Base-by-base conservation (phyloP, 1,139 yeast genomes). In the Candida sojae region DNA sequence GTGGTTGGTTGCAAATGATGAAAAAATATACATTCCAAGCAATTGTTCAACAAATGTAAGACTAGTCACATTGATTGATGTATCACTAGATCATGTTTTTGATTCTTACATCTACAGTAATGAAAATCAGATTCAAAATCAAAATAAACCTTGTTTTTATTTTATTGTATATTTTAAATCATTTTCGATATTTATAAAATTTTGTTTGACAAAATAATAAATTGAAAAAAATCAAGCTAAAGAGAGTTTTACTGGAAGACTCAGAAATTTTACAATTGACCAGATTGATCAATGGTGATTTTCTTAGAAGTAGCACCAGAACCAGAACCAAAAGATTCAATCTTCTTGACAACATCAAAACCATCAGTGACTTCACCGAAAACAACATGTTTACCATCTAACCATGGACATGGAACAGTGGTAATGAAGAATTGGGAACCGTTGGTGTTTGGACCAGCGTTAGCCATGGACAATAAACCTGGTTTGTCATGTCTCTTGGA, bases 401-500 rank as follows among this genome's bases (percentile, higher is more conserved):
- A 86, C 97, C 98, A 92, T 61, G 97, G 88, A 73, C 88, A 80
- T 65, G 91, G 83, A 53, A 92, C 97, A 56, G 98, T 92, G 82
- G 99, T 93, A 77, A 93, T 84, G 84, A 93, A 93, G 82, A 93
- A 93, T 80, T 93, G 99, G 53, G 98, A 92, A 60, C 99, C 99
- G 81, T 93, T 93, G 84, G 98, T 92, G 92, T 92, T 90, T 76
- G 97, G 97, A 70, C 99, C 99, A 63, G 98, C 97, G 69, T 93
- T 93, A 73, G 99, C 99, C 99, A 93, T 93, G 63, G 97, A 89
- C 71, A 93, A 83, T 66, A 92, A 82, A 78, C 97, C 97, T 64
- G 97, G 97, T 75, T 80, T 86, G 77, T 80, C 82, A 84, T 92
- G 98, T 70, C 69, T 86, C 82, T 79, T 82, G 74, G 70, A 56